Conservation (phyloP, 106 monocot genomes). For the Xerophyta viscosa region DNA sequence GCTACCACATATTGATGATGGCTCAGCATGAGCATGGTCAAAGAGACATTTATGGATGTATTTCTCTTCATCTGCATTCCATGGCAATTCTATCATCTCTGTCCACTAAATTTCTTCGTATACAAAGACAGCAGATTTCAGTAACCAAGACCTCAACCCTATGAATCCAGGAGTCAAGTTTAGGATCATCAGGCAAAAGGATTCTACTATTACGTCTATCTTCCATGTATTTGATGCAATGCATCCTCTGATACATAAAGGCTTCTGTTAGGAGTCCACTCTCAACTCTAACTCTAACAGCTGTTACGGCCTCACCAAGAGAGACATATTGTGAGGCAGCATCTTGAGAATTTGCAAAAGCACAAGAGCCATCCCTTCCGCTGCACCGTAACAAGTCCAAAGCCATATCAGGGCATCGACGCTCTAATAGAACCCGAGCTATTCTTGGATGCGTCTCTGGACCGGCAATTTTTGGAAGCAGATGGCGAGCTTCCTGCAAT, state of each 20-base stretch:
- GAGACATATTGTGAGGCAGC: constrained; percentile 17
- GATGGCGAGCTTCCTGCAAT: constrained; percentile 49
- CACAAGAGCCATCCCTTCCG: constrained; percentile 56
- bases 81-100: constrained; percentile 96
- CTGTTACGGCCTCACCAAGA: constrained; percentile 61
- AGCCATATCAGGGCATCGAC: constrained; percentile 65
- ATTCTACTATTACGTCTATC: constrained; percentile 12
- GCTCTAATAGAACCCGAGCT: constrained; percentile 76
- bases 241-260: constrained; percentile 79
- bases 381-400: constrained; percentile 60
- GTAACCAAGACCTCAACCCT: constrained; percentile 67
- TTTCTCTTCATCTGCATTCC: constrained; percentile 80
- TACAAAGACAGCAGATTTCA: constrained; percentile 79
- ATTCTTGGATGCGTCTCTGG: constrained; percentile 78
- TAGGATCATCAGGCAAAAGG: constrained; percentile 6
- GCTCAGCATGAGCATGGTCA: constrained; percentile 50
- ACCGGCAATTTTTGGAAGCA: constrained; percentile 72
- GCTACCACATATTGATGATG: constrained; percentile 53
- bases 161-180: constrained; percentile 29
- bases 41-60: constrained; percentile 72
- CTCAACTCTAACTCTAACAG: constrained; percentile 71
- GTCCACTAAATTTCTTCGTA: constrained; percentile 69
- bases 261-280: constrained; percentile 83
- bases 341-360: constrained; percentile 21
- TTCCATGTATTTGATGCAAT: constrained; percentile 56